Evolutionary conservation across 768 basidiomycete genomes (phyloP), one percentile per base, ranked within the genome.

Genomic region (Lactarius sp.): DNA sequence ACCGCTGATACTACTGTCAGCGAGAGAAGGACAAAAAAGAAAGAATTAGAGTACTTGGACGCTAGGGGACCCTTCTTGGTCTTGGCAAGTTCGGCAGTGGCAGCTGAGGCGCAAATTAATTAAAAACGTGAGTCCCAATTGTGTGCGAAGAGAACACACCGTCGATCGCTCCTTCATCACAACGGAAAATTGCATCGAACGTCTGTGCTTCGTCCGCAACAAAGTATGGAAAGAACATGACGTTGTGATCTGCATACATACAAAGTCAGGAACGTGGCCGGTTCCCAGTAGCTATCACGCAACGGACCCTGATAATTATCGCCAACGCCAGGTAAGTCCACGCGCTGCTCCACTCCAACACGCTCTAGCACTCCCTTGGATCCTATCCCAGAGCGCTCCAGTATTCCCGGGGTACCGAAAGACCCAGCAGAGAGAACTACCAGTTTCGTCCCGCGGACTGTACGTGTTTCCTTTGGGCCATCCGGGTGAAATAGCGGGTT

Each of bases 351-450:
- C 36, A 81, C 64, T 0, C 71, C 73, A 16, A 66, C 65, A 12
- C 69, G 33, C 50, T 70, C 60, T 0, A 81, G 73, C 1, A 76
- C 49, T 0, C 66, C 65, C 51, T 63, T 64, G 7, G 71, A 64
- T 1, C 80, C 80, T 14, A 81, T 75, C 0, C 80, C 80, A 2
- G 78, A 84, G 3, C 85, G 76, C 68, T 86, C 82, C 7, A 87
- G 77, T 20, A 87, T 77, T 51, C 76, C 74, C 0, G 83, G 79
- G 0, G 79, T 79, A 13, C 78, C 78, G 27, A 80, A 73, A 0
- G 78, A 56, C 2, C 80, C 79, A 1, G 75, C 75, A 14, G 75
- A 75, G 3, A 80, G 51, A 0, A 80, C 71, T 9, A 80, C 75
- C 6, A 80, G 64, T 37, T 72, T 71, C 8, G 68, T 68, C 4